A percentile compares a stretch with the other conserved stretches of the same genome.
Conservation (phyloP, 208 protist species). For the Jaenimonas drosophilae region DNA sequence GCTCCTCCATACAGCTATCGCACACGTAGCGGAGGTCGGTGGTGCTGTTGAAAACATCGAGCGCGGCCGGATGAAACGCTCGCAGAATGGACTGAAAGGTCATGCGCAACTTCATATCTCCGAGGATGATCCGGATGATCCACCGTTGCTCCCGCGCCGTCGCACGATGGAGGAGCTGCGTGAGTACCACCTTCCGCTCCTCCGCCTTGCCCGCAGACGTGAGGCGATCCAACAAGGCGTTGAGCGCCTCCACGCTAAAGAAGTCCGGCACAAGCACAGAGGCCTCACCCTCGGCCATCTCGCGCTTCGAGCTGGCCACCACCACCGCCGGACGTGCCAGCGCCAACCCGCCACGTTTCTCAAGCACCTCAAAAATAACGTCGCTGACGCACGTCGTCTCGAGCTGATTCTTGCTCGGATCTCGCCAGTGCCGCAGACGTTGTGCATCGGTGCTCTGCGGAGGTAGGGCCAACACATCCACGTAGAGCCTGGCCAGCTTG, state of each 20-base stretch:
- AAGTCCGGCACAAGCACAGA: background rate
- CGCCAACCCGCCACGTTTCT: slow-evolving; percentile 13
- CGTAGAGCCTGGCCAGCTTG: slow-evolving; percentile 46
- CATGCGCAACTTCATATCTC: slow-evolving; percentile 40
- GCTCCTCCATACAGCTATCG: slow-evolving; percentile 23
- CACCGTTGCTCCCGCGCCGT: slow-evolving; percentile 51
- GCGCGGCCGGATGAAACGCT: slow-evolving; percentile 38
- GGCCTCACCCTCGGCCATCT: background rate
- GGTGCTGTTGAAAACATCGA: slow-evolving; percentile 30
- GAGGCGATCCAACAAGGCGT: slow-evolving; percentile 19
- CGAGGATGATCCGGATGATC: slow-evolving; percentile 56
- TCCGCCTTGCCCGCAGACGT: background rate
- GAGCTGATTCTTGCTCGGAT: slow-evolving; percentile 16
- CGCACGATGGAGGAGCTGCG: slow-evolving; percentile 14
- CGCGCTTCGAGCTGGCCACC: background rate
- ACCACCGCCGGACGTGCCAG: background rate
- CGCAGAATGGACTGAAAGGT: slow-evolving; percentile 25
- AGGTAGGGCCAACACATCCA: slow-evolving; percentile 29
- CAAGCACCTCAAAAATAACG: slow-evolving; percentile 24
- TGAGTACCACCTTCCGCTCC: slow-evolving; percentile 15
- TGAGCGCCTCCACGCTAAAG: slow-evolving; percentile 26
- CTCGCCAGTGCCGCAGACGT: slow-evolving; percentile 32
- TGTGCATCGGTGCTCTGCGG: slow-evolving; percentile 16
- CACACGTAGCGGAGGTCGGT: slow-evolving; percentile 36
- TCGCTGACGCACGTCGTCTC: slow-evolving; percentile 34